These are phyloP conservation scores for Didymella pinodella DNA, from an alignment of 2,329 filamentous ascomycete species.

Conservation along the genomic window DNA sequence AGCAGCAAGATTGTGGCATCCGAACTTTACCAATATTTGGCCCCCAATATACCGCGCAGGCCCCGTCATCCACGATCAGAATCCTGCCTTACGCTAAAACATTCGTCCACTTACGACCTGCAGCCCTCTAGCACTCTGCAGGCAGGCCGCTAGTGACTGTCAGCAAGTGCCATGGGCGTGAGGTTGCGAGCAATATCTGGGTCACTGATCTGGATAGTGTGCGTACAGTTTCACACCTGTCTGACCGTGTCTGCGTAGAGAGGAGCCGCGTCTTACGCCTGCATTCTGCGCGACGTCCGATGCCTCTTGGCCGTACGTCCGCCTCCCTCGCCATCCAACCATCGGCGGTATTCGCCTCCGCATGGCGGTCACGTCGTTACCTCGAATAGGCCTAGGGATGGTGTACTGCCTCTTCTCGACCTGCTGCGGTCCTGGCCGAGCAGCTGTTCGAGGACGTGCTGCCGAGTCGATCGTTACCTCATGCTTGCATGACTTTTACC, in stretches of 20 bases:
- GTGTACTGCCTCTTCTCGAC: constrained; percentile 23
- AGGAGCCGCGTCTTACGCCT: constrained; percentile 35
- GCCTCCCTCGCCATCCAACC: constrained; percentile 33
- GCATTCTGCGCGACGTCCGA: constrained; percentile 30
- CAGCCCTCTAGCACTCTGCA: constrained; percentile 26
- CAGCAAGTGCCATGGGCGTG: constrained; percentile 36
- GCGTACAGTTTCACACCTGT: constrained; percentile 23
- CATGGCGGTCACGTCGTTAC: constrained; percentile 28
- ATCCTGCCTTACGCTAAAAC: constrained; percentile 23
- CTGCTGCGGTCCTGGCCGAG: constrained; percentile 28
- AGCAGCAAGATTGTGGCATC: constrained; percentile 1
- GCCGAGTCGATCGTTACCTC: constrained; percentile 23
- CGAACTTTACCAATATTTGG: constrained; percentile 15
- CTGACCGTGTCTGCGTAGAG: constrained; percentile 29
- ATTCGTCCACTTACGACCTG: constrained; percentile 25
- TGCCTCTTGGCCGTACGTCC: constrained; percentile 25
- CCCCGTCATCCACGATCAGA: constrained; percentile 26
- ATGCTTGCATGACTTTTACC: constrained; percentile 37
- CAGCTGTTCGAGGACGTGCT: constrained; percentile 23
- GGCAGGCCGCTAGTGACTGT: constrained; percentile 37
- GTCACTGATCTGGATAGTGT: constrained; percentile 27
- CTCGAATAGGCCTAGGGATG: constrained; percentile 33
- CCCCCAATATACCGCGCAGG: constrained; percentile 29
- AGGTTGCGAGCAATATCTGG: constrained; percentile 30
- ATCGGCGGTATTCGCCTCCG: constrained; percentile 30